Base-by-base conservation (phyloP, 495 filamentous ascomycete genomes). In the Xylaria grammica region DNA sequence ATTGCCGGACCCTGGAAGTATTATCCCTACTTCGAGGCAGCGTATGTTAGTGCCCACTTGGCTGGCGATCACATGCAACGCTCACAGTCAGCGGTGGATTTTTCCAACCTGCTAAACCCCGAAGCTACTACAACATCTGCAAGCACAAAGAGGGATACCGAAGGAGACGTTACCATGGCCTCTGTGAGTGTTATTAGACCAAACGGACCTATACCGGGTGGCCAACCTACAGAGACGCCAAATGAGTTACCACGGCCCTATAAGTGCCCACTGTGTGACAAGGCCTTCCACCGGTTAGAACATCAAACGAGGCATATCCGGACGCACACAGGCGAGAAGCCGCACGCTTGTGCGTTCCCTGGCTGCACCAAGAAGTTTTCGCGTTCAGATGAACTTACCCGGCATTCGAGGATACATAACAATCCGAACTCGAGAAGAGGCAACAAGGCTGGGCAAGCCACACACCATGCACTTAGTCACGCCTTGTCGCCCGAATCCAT, bases 311-410 rank as follows among this genome's bases (percentile, higher is more conserved):
- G 95, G 66, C 95, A 99, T 75, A 98, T 99, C 72, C 87, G 95
- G 67, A 98, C 96, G 8, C 95, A 99, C 75, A 99, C 95, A 1
- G 96, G 95, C 63, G 95, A 99, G 81, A 99, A 98, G 82, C 95
- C 95, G 19, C 95, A 99, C 71, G 93, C 89, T 44, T 99, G 95
- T 85, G 87, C 90, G 69, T 97, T 91, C 71, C 92, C 91, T 4
- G 94, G 93, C 56, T 99, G 95, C 86, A 95, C 92, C 54, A 99
- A 99, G 79, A 91, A 93, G 62, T 99, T 99, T 85, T 96, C 91
- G 69, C 88, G 95, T 26, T 98, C 96, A 20, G 95, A 99, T 71
- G 95, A 99, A 79, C 84, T 99, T 60, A 99, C 95, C 45, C 87
- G 95, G 50, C 95, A 99, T 79, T 97, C 95, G 75, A 86, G 95